Evolutionary conservation across 2,329 filamentous ascomycete genomes (phyloP), one percentile per base, ranked within the genome.

Genomic region (Knufia fluminis): DNA sequence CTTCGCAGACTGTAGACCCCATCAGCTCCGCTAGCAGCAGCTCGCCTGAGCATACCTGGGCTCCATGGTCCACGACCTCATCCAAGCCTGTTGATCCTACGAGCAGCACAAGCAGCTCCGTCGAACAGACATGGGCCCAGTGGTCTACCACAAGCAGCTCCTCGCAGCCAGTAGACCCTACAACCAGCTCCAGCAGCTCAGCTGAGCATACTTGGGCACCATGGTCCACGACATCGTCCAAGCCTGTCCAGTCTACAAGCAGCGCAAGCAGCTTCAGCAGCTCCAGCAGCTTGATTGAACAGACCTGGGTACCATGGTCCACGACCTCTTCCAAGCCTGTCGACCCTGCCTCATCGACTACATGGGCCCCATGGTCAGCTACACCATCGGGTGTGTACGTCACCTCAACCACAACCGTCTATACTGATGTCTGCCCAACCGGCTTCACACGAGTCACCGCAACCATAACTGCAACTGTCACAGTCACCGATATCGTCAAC

Each of bases 341-440:
- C n/a, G 45, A 48, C 20, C 45, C 45, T n/a, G 22, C 24, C 42
- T 19, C 42, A 12, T 32, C 26, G 14, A 17, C 42, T n/a, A 33
- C 42, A 20, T 20, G 42, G 42, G 24, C 7, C 8, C 24, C 3
- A 45, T 45, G 16, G 42, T 20, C 42, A 32, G 24, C 23, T 3
- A 45, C 16, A n/a, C 32, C 43, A 14, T 14, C 43, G 4, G 8
- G 36, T 23, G 28, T 36, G 28, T 46, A 46, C n/a, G 17, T 36
- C 16, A 46, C 43, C 28, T 36, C 43, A 17, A 46, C 43, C 8
- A 46, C 44, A 2, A 71, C 68, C 26, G 66, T 66, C 16, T 70
- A 70, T 52, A 62, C 63, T 6, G 63, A 66, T 45, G 65, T 71
- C 54, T 70, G 68, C 50, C 64, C 68, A 3, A 68, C 66, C 22